A percentile compares a stretch with the other conserved stretches of the same genome.
Conservation (phyloP, 2,329 filamentous ascomycete species). For the Verticillium tricorpus region DNA sequence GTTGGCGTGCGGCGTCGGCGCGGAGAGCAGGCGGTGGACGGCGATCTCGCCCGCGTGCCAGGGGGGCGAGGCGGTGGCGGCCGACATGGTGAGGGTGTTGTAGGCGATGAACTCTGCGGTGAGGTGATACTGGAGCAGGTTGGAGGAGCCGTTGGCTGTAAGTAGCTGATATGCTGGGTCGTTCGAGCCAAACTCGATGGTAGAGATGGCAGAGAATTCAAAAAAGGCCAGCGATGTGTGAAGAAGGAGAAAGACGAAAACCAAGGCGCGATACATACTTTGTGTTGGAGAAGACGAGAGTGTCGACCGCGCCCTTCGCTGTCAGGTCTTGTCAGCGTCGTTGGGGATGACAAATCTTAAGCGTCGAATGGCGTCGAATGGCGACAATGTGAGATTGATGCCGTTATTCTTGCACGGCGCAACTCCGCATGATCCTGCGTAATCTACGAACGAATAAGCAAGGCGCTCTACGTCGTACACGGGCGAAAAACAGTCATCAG, state of each 20-base stretch:
- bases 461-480: background rate
- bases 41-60: conserved; percentile 65
- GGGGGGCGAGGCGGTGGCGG: conserved; percentile 8
- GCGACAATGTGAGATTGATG: background rate
- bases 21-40: conserved; percentile 58
- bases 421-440: background rate
- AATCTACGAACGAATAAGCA: no score
- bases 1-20: conserved; percentile 52
- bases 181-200: background rate
- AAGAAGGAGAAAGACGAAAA: background rate
- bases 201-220: background rate
- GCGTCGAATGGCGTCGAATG: background rate
- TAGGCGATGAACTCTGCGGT: background rate
- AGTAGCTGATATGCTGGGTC: background rate
- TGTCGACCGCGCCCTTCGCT: background rate
- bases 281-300: background rate
- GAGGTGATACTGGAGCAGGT: background rate
- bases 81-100: background rate
- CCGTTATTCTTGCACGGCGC: background rate
- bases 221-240: background rate
- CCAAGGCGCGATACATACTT: background rate
- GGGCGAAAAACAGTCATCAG: background rate
- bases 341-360: background rate
- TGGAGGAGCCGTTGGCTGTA: conserved; percentile 1
- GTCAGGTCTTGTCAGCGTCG: background rate